Evolutionary conservation across 352 stramenopile genomes (phyloP).

Genomic region (Phytophthora megakarya): DNA sequence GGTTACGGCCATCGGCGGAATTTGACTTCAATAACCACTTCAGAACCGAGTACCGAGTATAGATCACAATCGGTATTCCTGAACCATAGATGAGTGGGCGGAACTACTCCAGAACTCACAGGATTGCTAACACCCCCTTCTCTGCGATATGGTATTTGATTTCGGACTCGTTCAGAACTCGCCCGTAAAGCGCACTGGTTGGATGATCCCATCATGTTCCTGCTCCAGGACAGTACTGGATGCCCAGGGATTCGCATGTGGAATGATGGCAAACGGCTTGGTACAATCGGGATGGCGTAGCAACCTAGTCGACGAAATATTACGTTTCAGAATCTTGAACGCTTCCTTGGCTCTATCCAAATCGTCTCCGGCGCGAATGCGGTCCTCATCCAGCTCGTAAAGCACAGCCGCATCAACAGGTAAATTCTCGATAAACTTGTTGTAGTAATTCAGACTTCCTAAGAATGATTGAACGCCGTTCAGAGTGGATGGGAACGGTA

Average conservation of each 20-base stretch:
- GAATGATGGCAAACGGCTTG: not conserved
- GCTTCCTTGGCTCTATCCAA: too few relatives aligned
- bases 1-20: not conserved
- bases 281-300: not conserved
- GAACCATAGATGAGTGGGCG: too few relatives aligned
- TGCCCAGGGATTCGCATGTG: not conserved
- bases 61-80: not conserved
- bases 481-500: not conserved
- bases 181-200: conserved; percentile 1
- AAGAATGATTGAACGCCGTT: too few relatives aligned
- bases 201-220: not conserved
- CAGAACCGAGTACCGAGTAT: not conserved
- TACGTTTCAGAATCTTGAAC: too few relatives aligned
- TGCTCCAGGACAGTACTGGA: not conserved
- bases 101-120: not conserved
- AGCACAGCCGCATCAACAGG: too few relatives aligned
- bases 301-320: too few relatives aligned
- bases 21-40: not conserved
- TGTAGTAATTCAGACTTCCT: too few relatives aligned
- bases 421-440: too few relatives aligned
- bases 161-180: too few relatives aligned
- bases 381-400: too few relatives aligned
- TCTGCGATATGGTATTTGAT: not conserved
- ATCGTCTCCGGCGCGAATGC: too few relatives aligned
- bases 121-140: not conserved